Conservation (phyloP, 257 asterid species). For the Apocynum venetum region DNA sequence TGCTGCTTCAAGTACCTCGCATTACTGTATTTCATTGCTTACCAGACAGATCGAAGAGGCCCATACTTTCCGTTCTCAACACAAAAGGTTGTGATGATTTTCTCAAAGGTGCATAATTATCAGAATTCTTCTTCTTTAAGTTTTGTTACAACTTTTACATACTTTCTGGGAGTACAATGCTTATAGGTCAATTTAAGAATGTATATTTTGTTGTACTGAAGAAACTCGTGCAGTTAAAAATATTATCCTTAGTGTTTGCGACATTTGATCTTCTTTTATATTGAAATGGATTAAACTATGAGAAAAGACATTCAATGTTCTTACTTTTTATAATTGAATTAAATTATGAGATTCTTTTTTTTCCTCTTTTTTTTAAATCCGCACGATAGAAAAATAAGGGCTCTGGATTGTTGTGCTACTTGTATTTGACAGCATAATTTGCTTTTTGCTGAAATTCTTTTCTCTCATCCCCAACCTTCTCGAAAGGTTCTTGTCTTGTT, state of each 20-base stretch:
- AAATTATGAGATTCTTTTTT: not conserved
- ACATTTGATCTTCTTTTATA: not conserved
- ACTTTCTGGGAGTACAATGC: constrained; percentile 1
- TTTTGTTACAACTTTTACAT: not conserved
- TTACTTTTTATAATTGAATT: not conserved
- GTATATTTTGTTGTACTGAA: not conserved
- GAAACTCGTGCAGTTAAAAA: not conserved
- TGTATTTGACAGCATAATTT: not conserved
- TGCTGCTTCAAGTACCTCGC: constrained; percentile 81
- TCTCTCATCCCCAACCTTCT: not conserved
- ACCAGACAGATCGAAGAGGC: constrained; percentile 65
- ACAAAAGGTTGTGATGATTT: constrained; percentile 46
- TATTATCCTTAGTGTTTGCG: not conserved
- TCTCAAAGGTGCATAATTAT: not conserved
- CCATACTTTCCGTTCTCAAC: constrained; percentile 44
- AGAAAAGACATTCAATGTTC: not conserved
- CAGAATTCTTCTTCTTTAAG: not conserved
- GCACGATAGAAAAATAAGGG: not conserved
- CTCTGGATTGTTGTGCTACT: not conserved
- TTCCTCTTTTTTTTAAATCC: not conserved
- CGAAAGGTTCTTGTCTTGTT: not conserved
- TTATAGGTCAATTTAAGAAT: not conserved
- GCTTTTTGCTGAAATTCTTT: too few relatives aligned
- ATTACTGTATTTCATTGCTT: constrained; percentile 66
- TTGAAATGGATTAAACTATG: not conserved